Conservation (phyloP, 768 basidiomycete species). For the Kwoniella sp. region DNA sequence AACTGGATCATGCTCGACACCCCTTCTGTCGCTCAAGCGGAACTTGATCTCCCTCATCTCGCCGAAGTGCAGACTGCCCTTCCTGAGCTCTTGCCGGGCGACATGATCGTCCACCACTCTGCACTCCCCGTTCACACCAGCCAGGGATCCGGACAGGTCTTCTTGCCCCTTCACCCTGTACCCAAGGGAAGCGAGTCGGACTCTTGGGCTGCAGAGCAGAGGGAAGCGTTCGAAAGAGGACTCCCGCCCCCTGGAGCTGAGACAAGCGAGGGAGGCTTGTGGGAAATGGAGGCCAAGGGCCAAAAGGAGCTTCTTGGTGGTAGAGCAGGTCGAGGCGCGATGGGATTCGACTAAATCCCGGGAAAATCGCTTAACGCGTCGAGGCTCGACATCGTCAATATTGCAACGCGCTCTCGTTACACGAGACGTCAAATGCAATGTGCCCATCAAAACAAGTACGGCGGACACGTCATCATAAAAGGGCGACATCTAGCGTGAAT, state of each 20-base stretch:
- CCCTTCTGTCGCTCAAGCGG: conserved; percentile 1
- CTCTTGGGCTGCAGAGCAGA: conserved; percentile 21
- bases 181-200: neutral
- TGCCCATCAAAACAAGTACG: too few relatives aligned
- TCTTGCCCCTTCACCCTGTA: conserved; percentile 16
- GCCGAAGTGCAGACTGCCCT: conserved; percentile 9
- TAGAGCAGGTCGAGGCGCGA: conserved; percentile 27
- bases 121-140: conserved; percentile 21
- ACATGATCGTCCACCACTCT: conserved; percentile 40
- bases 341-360: conserved; percentile 29
- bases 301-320: conserved; percentile 14
- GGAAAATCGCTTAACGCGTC: too few relatives aligned
- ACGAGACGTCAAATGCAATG: too few relatives aligned
- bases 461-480: too few relatives aligned
- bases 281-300: conserved; percentile 24
- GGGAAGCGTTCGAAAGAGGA: conserved; percentile 36
- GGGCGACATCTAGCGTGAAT: too few relatives aligned
- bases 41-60: conserved; percentile 33
- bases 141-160: conserved; percentile 13
- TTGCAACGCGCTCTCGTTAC: too few relatives aligned
- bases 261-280: conserved; percentile 10
- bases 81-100: conserved; percentile 37
- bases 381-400: too few relatives aligned
- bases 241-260: conserved; percentile 30
- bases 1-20: conserved; percentile 41